Evolutionary conservation across 306 rosid genomes (phyloP), one percentile per base, ranked within the genome.

Genomic region (Sindora glabra): DNA sequence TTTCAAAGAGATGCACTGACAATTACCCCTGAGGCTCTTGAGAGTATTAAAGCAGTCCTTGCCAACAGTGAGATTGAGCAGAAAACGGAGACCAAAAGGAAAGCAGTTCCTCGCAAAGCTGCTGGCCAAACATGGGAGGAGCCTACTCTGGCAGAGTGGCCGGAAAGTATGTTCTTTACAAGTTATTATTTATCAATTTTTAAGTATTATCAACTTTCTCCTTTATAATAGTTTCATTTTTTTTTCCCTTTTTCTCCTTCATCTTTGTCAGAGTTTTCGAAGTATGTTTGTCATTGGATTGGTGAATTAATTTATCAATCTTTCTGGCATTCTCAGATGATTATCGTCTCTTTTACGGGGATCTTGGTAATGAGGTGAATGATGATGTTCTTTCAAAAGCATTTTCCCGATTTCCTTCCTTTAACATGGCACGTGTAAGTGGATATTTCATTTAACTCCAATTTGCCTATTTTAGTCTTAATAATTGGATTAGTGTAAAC

Each of bases 111-210:
- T 67, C 90, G 96, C 10, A 92, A 86, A 77, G 99, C 96, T 63
- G 99, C 96, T 10, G 95, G 99, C 5, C 99, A 75, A 65, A 5
- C 86, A 3, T 92, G 99, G 99, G 96, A 89, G 82, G 99, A 92
- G 58, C 96, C 96, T 6, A 73, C 91, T 5, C 99, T 89, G 39
- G 78, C 96, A 13, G 96, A 92, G 56, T 92, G 96, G 96, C 99
- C 99, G 0, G 96, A 92, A 80, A 83, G 99, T 92, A 79, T 38
- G 49, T 24, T 61, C 11, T 21, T n/a, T 37, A 37, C 17, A 12
- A 16, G 25, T 55, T 47, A 2, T 34, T 51, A 10, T 42, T 46
- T 24, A 11, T 8, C 4, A 6, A 33, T 47, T 60, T 30, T 30
- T 26, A 16, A 17, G 4, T 29, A 2, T 45, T 2, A 42, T 42